Percentiles rank a stretch among this genome's conserved stretches.
phyloP scores from a whole-genome alignment of 768 basidiomycete species.

The Leccinum aurantiacum region DNA sequence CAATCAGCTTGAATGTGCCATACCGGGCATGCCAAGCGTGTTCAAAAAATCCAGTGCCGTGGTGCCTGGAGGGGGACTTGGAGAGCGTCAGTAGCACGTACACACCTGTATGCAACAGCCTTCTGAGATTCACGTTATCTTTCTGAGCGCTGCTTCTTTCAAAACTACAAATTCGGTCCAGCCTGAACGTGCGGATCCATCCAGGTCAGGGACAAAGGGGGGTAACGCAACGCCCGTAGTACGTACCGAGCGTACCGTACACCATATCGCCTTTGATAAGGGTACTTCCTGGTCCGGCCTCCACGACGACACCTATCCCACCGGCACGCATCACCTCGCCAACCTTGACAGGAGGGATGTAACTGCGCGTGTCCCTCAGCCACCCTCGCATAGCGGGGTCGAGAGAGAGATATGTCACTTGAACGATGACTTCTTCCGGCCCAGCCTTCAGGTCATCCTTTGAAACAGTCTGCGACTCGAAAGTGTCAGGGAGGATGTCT shows the following conservation, averaged over 20 bases:
- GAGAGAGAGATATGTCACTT: slow-evolving; percentile 74
- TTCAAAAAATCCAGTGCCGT: slow-evolving; percentile 78
- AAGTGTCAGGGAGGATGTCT: slow-evolving; percentile 72
- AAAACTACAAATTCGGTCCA: slow-evolving; percentile 77
- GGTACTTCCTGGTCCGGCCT: slow-evolving; percentile 51
- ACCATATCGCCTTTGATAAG: slow-evolving; percentile 73
- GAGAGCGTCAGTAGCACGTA: neutral
- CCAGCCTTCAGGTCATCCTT: slow-evolving; percentile 54
- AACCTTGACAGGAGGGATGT: slow-evolving; percentile 69
- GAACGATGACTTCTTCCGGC: slow-evolving; percentile 61
- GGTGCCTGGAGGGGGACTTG: slow-evolving; percentile 58
- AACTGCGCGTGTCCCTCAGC: slow-evolving; percentile 70
- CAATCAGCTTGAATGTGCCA: slow-evolving; percentile 13
- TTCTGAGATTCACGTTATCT: slow-evolving; percentile 51
- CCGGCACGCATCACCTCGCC: slow-evolving; percentile 76
- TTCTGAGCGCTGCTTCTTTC: slow-evolving; percentile 49
- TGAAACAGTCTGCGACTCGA: slow-evolving; percentile 56
- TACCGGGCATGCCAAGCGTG: slow-evolving; percentile 73
- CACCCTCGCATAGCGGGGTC: slow-evolving; percentile 91
- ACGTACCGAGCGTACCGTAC: slow-evolving; percentile 57
- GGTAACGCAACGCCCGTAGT: neutral
- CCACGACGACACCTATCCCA: slow-evolving; percentile 66
- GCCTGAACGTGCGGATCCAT: slow-evolving; percentile 39
- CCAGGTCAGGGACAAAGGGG: neutral
- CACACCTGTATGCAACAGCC: neutral